Percentiles rank a stretch among this genome's conserved stretches.
These are phyloP conservation scores for Trebouxiophyceae sp. DNA, from an alignment of 163 green algal genomes.

Conservation along the genomic window DNA sequence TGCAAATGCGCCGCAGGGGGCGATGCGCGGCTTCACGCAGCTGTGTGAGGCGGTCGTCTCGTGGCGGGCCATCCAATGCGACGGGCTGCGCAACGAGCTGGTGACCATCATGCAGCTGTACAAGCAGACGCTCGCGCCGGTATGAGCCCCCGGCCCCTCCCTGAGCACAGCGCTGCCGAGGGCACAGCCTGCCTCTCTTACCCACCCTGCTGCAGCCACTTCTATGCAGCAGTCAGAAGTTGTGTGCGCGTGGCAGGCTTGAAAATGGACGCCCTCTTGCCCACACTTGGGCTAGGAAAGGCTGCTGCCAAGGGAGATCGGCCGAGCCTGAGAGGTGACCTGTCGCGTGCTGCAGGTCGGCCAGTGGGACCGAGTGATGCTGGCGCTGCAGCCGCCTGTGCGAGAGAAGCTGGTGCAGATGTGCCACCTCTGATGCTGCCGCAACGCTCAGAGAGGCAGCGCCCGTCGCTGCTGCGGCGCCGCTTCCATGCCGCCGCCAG, in stretches of 20 bases:
- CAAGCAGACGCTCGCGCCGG: slow-evolving; percentile 22
- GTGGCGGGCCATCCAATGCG: slow-evolving; percentile 51
- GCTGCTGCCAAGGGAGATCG: too few relatives aligned
- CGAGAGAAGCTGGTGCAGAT: slow-evolving; percentile 17
- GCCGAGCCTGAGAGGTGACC: too few relatives aligned
- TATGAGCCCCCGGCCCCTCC: too few relatives aligned
- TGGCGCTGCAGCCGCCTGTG: slow-evolving; percentile 7
- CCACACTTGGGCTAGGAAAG: neutral
- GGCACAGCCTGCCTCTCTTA: neutral
- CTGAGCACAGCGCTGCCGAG: neutral
- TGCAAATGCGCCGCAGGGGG: slow-evolving; percentile 18
- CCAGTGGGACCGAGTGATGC: slow-evolving; percentile 9
- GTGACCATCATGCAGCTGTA: slow-evolving; percentile 44
- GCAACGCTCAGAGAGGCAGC: too few relatives aligned
- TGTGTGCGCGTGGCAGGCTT: neutral
- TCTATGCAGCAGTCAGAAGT: neutral
- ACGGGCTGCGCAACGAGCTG: slow-evolving; percentile 49
- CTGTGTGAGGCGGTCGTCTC: slow-evolving; percentile 62
- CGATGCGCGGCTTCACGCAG: slow-evolving; percentile 33
- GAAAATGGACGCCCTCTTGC: neutral
- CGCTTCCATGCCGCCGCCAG: too few relatives aligned
- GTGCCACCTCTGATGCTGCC: slow-evolving; percentile 11
- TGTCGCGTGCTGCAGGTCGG: slow-evolving; percentile 1
- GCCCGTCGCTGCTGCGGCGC: too few relatives aligned
- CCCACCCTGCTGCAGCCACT: neutral